Percentiles rank a stretch among this genome's conserved stretches.
These are phyloP conservation scores for Gossypium herbaceum DNA, from an alignment of 345 rosid genomes.

Conservation along the genomic window DNA sequence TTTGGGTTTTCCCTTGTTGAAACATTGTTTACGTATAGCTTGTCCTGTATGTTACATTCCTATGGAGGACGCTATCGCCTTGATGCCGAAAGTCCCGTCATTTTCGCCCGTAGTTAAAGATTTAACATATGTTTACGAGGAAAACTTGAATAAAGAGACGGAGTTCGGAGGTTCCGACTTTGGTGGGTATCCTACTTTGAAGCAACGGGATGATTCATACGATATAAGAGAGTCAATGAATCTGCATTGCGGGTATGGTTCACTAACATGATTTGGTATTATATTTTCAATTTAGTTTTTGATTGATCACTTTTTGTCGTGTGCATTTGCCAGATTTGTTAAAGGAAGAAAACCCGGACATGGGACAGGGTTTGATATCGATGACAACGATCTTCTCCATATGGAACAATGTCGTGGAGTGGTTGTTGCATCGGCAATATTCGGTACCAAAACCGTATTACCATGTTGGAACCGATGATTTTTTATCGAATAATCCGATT, in stretches of 20 bases:
- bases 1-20: background rate
- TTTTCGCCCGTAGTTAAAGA: constrained; percentile 71
- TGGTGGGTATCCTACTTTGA: constrained; percentile 92
- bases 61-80: constrained; percentile 80
- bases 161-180: constrained; percentile 98
- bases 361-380: constrained; percentile 82
- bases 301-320: background rate
- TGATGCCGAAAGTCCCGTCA: constrained; percentile 81
- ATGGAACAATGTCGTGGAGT: constrained; percentile 88
- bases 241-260: constrained; percentile 89
- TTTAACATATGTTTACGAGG: constrained; percentile 71
- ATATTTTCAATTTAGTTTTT: constrained; percentile 5
- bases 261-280: background rate
- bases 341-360: constrained; percentile 81
- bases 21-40: constrained; percentile 46
- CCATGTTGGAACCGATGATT: background rate
- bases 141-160: constrained; percentile 47
- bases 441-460: constrained; percentile 48
- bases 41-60: constrained; percentile 99
- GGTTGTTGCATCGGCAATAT: constrained; percentile 94
- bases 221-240: constrained; percentile 77
- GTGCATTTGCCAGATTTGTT: constrained; percentile 57
- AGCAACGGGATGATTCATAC: constrained; percentile 75
- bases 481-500: constrained; percentile 21
- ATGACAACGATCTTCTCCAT: constrained; percentile 69